These are phyloP conservation scores for Rhodamnia argentea DNA, from an alignment of 345 rosid species.

Conservation along the genomic window DNA sequence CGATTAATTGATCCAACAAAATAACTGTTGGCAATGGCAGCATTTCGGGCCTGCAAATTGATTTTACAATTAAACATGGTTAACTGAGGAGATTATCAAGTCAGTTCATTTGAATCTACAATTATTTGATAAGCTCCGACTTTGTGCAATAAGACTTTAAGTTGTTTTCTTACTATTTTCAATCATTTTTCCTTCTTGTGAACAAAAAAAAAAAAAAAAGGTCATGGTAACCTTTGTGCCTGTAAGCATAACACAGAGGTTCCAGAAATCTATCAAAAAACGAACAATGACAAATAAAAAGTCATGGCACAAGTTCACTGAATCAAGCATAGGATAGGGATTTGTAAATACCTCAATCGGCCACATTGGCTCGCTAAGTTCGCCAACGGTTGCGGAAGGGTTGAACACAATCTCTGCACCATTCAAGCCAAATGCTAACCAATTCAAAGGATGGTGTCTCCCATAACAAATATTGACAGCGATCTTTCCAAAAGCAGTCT, in stretches of 20 bases:
- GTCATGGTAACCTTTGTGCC: background rate
- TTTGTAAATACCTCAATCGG: slow-evolving; percentile 67
- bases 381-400: slow-evolving; percentile 98
- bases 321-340: background rate
- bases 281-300: background rate
- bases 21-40: too few relatives aligned
- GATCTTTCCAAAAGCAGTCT: slow-evolving; percentile 80
- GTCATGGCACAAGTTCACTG: background rate
- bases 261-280: background rate
- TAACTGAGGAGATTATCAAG: background rate
- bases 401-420: slow-evolving; percentile 98
- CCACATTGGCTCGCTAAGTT: slow-evolving; percentile 99
- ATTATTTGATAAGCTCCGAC: background rate
- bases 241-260: background rate
- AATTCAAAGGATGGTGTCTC: slow-evolving; percentile 91
- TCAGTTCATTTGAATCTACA: background rate
- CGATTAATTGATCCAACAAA: too few relatives aligned
- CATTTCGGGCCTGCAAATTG: too few relatives aligned
- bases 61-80: background rate
- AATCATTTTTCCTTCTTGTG: background rate
- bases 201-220: too few relatives aligned
- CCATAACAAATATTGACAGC: slow-evolving; percentile 91
- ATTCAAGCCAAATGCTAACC: slow-evolving; percentile 94
- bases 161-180: background rate
- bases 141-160: background rate